Evolutionary conservation across 1,139 yeast species (phyloP).

Genomic region (Lizanozyma gosingica): DNA sequence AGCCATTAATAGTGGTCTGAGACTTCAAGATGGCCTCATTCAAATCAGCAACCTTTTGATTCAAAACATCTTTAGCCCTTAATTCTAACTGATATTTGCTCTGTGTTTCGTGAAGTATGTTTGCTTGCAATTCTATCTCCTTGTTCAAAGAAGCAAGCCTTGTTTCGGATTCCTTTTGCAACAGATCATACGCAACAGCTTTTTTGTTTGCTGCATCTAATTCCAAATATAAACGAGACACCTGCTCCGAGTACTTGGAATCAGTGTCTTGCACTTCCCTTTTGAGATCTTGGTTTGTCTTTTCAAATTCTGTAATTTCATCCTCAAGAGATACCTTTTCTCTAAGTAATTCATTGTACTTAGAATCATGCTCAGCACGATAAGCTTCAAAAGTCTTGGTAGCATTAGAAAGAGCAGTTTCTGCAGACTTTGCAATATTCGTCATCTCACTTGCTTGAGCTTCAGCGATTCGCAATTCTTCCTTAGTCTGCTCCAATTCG

Average conservation of each 20-base stretch:
- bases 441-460: slow-evolving; percentile 30
- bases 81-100: slow-evolving; percentile 28
- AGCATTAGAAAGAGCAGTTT: slow-evolving; percentile 30
- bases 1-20: slow-evolving; percentile 10
- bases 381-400: slow-evolving; percentile 30
- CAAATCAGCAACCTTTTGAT: slow-evolving; percentile 25
- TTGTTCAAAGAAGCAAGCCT: slow-evolving; percentile 19
- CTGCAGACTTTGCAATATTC: slow-evolving; percentile 32
- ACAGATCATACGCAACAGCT: slow-evolving; percentile 26
- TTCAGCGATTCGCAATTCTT: slow-evolving; percentile 30
- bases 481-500: slow-evolving; percentile 27
- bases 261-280: slow-evolving; percentile 5
- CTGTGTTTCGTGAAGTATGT: slow-evolving; percentile 27
- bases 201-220: slow-evolving; percentile 10
- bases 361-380: slow-evolving; percentile 18
- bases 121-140: slow-evolving; percentile 24
- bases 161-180: slow-evolving; percentile 26
- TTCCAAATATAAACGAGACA: background rate
- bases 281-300: background rate
- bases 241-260: slow-evolving; percentile 6
- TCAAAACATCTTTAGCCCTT: slow-evolving; percentile 19
- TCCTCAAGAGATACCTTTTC: slow-evolving; percentile 17
- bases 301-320: slow-evolving; percentile 16
- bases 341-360: slow-evolving; percentile 12
- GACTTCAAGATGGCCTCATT: slow-evolving; percentile 21